Evolutionary conservation across 495 filamentous ascomycete genomes (phyloP).

Genomic region (Talaromyces wortmannii): DNA sequence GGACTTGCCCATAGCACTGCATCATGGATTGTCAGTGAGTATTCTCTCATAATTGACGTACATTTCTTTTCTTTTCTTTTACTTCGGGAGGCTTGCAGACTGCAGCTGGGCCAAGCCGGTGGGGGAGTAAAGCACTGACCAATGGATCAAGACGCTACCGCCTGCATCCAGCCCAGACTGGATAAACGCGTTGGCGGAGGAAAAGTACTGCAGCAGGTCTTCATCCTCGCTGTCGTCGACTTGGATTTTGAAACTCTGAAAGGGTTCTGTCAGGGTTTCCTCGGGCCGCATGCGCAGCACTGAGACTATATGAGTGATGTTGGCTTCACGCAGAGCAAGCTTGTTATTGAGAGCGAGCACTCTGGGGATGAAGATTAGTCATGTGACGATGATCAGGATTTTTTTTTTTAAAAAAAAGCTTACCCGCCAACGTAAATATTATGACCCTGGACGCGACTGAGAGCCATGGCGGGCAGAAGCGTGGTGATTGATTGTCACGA

Average conservation of each 20-base stretch:
- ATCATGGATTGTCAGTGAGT: slow-evolving; percentile 17
- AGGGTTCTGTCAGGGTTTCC: slow-evolving; percentile 34
- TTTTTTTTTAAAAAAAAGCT: slow-evolving; percentile 31
- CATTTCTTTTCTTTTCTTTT: no score
- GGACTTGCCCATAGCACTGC: slow-evolving; percentile 92
- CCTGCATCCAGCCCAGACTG: slow-evolving; percentile 62
- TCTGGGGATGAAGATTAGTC: slow-evolving; percentile 23
- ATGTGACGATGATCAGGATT: background rate
- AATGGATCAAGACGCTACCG: slow-evolving; percentile 67
- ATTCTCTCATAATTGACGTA: no score
- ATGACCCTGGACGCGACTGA: slow-evolving; percentile 56
- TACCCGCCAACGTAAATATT: slow-evolving; percentile 84
- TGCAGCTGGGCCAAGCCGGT: background rate
- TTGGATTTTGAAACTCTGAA: slow-evolving; percentile 68
- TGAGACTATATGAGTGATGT: slow-evolving; percentile 89
- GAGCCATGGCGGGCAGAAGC: slow-evolving; percentile 21
- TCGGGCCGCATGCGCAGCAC: slow-evolving; percentile 58
- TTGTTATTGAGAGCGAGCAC: slow-evolving; percentile 69
- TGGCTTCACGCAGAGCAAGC: slow-evolving; percentile 56
- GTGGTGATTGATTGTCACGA: background rate
- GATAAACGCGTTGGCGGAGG: slow-evolving; percentile 73
- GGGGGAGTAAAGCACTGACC: slow-evolving; percentile 39
- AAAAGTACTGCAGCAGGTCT: slow-evolving; percentile 76
- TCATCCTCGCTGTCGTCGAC: slow-evolving; percentile 85
- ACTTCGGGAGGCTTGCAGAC: background rate